These are phyloP conservation scores for Teratosphaeria zuluensis DNA, from an alignment of 2,329 filamentous ascomycete species.

Conservation along the genomic window DNA sequence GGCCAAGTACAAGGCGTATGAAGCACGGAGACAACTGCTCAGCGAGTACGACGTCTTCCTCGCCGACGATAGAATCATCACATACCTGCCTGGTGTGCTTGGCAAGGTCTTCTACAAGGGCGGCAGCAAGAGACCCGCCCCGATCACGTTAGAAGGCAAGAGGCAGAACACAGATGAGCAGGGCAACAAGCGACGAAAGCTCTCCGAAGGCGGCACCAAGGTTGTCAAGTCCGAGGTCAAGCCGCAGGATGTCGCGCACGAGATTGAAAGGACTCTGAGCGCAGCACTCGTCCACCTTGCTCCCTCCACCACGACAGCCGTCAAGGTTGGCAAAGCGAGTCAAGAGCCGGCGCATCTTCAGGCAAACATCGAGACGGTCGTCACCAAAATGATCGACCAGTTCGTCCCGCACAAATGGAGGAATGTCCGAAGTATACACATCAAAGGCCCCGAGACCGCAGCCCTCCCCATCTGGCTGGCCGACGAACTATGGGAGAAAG, in stretches of 20 bases:
- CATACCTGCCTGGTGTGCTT: conserved; percentile 62
- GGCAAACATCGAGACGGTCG: conserved; percentile 70
- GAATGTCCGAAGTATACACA: conserved; percentile 72
- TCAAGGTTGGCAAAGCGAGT: conserved; percentile 67
- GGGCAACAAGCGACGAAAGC: conserved; percentile 38
- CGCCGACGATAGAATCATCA: conserved; percentile 75
- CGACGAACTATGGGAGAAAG: conserved; percentile 80
- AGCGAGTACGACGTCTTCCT: conserved; percentile 88
- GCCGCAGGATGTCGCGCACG: conserved; percentile 60
- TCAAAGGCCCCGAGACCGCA: conserved; percentile 83
- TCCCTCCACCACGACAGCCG: conserved; percentile 67
- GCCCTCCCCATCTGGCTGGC: conserved; percentile 92
- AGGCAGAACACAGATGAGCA: conserved; percentile 39
- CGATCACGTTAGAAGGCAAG: conserved; percentile 60
- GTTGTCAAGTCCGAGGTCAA: conserved; percentile 41
- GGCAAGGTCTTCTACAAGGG: conserved; percentile 90
- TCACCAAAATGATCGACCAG: conserved; percentile 60
- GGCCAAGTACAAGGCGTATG: conserved; percentile 80
- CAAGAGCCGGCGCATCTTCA: conserved; percentile 67
- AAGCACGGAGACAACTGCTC: conserved; percentile 72
- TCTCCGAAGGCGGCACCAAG: conserved; percentile 29
- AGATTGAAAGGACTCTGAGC: conserved; percentile 68
- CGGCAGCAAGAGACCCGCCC: conserved; percentile 75
- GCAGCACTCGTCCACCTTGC: conserved; percentile 73
- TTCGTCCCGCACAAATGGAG: conserved; percentile 80